These are phyloP conservation scores for Houttuynia cordata DNA, from an alignment of 164 flowering plant species.

Conservation along the genomic window DNA sequence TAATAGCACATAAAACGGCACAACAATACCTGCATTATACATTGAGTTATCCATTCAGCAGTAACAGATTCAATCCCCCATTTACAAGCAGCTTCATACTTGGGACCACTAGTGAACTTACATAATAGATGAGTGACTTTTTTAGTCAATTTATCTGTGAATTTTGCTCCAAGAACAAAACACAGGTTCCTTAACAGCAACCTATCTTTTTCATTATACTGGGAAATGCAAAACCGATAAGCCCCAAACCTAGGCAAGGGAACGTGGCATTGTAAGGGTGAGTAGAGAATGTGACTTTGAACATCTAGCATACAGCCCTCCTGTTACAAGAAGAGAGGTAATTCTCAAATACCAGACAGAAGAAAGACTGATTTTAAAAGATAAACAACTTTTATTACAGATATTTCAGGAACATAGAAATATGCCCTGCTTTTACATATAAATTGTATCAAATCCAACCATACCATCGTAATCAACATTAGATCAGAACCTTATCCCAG, in stretches of 20 bases:
- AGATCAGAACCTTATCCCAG: too few species aligned
- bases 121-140: slow-evolving; percentile 84
- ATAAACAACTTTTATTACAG: too few species aligned
- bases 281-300: slow-evolving; percentile 68
- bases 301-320: slow-evolving; percentile 75
- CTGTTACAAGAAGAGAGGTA: slow-evolving; percentile 27
- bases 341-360: background rate
- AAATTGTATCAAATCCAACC: too few species aligned
- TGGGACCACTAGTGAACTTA: slow-evolving; percentile 70
- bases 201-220: slow-evolving; percentile 76
- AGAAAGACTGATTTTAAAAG: too few species aligned
- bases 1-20: too few species aligned
- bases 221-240: slow-evolving; percentile 80
- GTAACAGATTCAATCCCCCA: slow-evolving; percentile 68
- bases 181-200: slow-evolving; percentile 66
- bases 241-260: slow-evolving; percentile 75
- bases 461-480: too few species aligned
- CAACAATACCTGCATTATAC: slow-evolving; percentile 59
- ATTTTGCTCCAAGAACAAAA: slow-evolving; percentile 79
- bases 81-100: slow-evolving; percentile 79
- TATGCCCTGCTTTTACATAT: too few species aligned
- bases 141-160: slow-evolving; percentile 50
- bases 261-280: slow-evolving; percentile 76
- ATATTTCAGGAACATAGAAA: too few species aligned
- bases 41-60: slow-evolving; percentile 79